phyloP scores from a whole-genome alignment of 2,329 filamentous ascomycete species.

The Drechslera avenae region DNA sequence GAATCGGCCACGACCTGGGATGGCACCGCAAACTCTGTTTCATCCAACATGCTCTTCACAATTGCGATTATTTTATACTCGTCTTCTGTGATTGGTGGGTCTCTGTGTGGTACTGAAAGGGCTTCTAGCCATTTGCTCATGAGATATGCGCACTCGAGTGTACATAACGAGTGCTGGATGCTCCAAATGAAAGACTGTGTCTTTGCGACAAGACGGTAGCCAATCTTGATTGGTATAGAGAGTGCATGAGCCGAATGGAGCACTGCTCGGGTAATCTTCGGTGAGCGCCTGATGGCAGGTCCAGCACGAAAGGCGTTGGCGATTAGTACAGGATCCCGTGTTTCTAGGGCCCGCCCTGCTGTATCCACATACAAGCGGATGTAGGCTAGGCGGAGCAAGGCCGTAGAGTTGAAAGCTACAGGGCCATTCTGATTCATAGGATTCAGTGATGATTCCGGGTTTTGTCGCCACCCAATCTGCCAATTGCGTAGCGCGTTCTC shows the following conservation, averaged over 20 bases:
- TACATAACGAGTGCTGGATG: constrained; percentile 49
- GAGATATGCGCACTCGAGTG: constrained; percentile 48
- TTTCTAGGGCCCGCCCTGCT: constrained; percentile 67
- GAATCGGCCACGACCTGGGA: constrained; percentile 38
- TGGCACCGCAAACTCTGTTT: constrained; percentile 45
- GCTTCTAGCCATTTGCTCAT: constrained; percentile 51
- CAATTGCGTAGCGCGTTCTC: constrained; percentile 53
- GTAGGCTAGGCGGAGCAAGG: constrained; percentile 64
- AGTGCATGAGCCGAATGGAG: constrained; percentile 72
- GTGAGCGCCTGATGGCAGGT: constrained; percentile 63
- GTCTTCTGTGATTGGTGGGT: constrained; percentile 46
- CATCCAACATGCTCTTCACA: constrained; percentile 51
- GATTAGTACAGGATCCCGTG: constrained; percentile 66
- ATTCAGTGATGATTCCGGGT: constrained; percentile 51
- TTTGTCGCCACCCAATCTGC: constrained; percentile 49
- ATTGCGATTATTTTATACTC: constrained; percentile 46
- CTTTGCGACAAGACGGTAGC: constrained; percentile 48
- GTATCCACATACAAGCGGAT: constrained; percentile 71
- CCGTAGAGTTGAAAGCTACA: constrained; percentile 70
- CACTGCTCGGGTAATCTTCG: constrained; percentile 66
- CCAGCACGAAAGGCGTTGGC: constrained; percentile 65
- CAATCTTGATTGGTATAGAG: constrained; percentile 66
- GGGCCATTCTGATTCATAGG: constrained; percentile 63
- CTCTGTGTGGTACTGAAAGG: constrained; percentile 36
- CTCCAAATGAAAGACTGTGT: constrained; percentile 50